Conservation (phyloP, 768 basidiomycete genomes). For the Termitomyces sp. region DNA sequence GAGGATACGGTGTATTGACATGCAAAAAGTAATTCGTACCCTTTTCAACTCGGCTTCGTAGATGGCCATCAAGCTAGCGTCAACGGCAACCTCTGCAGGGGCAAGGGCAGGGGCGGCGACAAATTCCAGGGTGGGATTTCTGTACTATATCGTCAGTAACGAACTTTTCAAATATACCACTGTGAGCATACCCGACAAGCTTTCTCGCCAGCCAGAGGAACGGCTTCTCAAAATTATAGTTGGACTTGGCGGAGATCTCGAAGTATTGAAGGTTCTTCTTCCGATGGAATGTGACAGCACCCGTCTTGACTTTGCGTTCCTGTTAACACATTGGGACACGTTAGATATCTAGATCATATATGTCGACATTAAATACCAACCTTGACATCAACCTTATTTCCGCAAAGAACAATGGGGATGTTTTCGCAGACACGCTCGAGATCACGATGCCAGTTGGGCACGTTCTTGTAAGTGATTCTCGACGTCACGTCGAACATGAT, state of each 20-base stretch:
- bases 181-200: slow-evolving; percentile 77
- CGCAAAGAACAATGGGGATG: slow-evolving; percentile 98
- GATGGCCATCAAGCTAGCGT: slow-evolving; percentile 67
- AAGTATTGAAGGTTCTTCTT: slow-evolving; percentile 99
- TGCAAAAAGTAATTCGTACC: slow-evolving; percentile 31
- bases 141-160: slow-evolving; percentile 21
- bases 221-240: slow-evolving; percentile 99
- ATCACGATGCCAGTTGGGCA: slow-evolving; percentile 99
- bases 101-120: slow-evolving; percentile 95
- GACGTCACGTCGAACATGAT: slow-evolving; percentile 99
- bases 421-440: slow-evolving; percentile 99
- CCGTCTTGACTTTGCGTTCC: slow-evolving; percentile 99
- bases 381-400: slow-evolving; percentile 99
- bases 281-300: slow-evolving; percentile 97
- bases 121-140: slow-evolving; percentile 86
- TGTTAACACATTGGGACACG: slow-evolving; percentile 25
- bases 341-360: slow-evolving; percentile 4
- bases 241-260: slow-evolving; percentile 99
- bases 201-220: slow-evolving; percentile 99
- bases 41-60: slow-evolving; percentile 74
- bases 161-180: not conserved
- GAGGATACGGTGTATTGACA: not conserved
- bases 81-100: slow-evolving; percentile 89
- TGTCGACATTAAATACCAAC: slow-evolving; percentile 36
- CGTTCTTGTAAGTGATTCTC: slow-evolving; percentile 99